Evolutionary conservation across 1,284 basidiomycete species (phyloP), one percentile per base, ranked within the genome.

Genomic region (Naganishia liquefaciens): DNA sequence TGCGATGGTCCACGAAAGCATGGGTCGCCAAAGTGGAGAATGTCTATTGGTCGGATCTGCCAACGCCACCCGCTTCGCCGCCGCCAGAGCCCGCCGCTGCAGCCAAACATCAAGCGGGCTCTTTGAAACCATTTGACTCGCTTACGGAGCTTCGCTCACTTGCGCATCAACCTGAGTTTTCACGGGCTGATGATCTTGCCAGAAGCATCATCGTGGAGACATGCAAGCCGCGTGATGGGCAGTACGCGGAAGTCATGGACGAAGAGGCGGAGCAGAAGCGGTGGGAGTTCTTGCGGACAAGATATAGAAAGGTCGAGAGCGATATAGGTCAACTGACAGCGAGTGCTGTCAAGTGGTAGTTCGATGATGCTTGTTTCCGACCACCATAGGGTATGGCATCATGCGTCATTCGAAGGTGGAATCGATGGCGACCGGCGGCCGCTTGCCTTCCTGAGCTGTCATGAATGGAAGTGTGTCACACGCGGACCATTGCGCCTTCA

Each of bases 281-380:
- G 64, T 78, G 76, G 70, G 75, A 77, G 51, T 75, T 86, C n/a
- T 85, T 96, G 73, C 82, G 90, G 74, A 95, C 93, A 5, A 81
- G 86, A 72, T 97, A 93, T 77, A 83, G 86, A 64, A 90, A 89
- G 25, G 91, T 98, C 0, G 90, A 91, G 78, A 90, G 87, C 76
- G 91, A 95, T 74, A 87, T 93, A 44, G 79, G 89, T 47, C 87
- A 88, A 15, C 47, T 54, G 50, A 76, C 76, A 5, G 74, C 75
- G 46, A 80, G 92, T 54, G 87, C 88, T 13, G 91, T 93, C 9
- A 87, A 88, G 72, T 93, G 91, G 91, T 93, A 81, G 80, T 37
- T 7, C 33, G 13, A 37, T 13, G 33, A 37, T 37, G 13, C 33
- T 37, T 13, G 33, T 37, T 10, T 37, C 33, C 13, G 13, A 13